Evolutionary conservation across 2,329 filamentous ascomycete species (phyloP).

Genomic region (Talaromyces sp.): DNA sequence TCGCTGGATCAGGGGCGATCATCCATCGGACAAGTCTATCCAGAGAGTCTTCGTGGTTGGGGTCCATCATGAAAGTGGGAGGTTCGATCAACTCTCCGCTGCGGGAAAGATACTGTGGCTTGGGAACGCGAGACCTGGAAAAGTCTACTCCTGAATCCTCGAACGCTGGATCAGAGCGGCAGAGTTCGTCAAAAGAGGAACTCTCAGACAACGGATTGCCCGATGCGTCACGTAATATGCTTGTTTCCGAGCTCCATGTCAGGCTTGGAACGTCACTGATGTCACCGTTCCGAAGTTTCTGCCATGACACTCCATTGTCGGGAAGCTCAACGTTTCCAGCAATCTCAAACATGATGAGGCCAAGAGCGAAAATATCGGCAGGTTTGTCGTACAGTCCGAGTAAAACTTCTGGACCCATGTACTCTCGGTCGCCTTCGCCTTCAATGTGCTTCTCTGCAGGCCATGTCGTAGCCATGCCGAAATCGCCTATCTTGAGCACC

Average conservation of each 20-base stretch:
- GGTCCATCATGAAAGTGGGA: constrained; percentile 85
- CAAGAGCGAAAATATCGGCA: constrained; percentile 89
- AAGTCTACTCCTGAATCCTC: constrained; percentile 42
- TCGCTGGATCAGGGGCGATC: constrained; percentile 70
- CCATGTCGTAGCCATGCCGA: constrained; percentile 72
- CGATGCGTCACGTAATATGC: constrained; percentile 69
- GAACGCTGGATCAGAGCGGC: constrained; percentile 43
- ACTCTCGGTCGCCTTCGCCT: constrained; percentile 91
- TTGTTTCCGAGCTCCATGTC: constrained; percentile 71
- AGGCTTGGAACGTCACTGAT: constrained; percentile 84
- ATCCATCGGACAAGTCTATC: constrained; percentile 84
- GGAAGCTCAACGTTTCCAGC: constrained; percentile 91
- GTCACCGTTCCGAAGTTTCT: constrained; percentile 82
- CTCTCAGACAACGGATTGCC: constrained; percentile 60
- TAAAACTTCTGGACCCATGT: constrained; percentile 91
- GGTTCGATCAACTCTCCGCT: constrained; percentile 63
- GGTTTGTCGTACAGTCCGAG: constrained; percentile 83
- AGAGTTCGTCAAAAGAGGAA: constrained; percentile 44
- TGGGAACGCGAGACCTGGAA: constrained; percentile 25
- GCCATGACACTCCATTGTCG: constrained; percentile 88
- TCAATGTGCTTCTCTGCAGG: constrained; percentile 74
- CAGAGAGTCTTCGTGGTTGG: constrained; percentile 67
- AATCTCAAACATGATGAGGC: constrained; percentile 90
- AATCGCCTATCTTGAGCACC: constrained; percentile 64
- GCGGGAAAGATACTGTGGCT: constrained; percentile 34